These are phyloP conservation scores for Tetracentron sinense DNA, from an alignment of 164 flowering plant species.

Conservation along the genomic window DNA sequence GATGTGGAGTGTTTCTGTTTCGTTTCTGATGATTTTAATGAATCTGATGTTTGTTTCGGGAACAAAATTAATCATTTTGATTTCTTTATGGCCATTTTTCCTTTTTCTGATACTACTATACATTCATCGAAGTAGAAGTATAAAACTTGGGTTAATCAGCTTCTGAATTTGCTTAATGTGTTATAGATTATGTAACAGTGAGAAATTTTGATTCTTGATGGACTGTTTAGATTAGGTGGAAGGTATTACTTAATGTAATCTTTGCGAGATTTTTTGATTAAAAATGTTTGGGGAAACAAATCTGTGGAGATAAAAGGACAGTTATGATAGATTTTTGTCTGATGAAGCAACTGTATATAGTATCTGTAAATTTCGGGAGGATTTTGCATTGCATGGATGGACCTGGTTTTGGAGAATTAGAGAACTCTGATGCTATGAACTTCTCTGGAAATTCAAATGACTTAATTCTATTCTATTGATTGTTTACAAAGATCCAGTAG, in stretches of 20 bases:
- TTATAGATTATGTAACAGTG: not conserved
- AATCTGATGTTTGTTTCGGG: not conserved
- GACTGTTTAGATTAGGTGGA: not conserved
- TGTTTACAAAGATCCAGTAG: not conserved
- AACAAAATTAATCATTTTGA: no score
- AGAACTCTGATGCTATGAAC: no score
- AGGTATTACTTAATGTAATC: not conserved
- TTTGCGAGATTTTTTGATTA: not conserved
- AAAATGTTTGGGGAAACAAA: not conserved
- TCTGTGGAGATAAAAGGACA: not conserved
- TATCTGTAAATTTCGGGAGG: not conserved
- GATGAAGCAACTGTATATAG: not conserved
- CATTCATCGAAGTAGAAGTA: not conserved
- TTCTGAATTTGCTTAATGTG: not conserved
- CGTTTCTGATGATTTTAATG: not conserved
- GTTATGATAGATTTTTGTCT: no score
- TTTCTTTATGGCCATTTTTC: no score
- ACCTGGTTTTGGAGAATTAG: not conserved
- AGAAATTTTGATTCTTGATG: not conserved
- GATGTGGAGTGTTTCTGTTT: slow-evolving; percentile 15
- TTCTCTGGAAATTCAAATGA: no score
- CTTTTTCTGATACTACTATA: not conserved
- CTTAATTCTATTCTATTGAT: not conserved
- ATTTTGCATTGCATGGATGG: not conserved
- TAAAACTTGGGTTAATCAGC: not conserved